These are phyloP conservation scores for Rubia occidens DNA, from an alignment of 305 asterid genomes.

Conservation along the genomic window DNA sequence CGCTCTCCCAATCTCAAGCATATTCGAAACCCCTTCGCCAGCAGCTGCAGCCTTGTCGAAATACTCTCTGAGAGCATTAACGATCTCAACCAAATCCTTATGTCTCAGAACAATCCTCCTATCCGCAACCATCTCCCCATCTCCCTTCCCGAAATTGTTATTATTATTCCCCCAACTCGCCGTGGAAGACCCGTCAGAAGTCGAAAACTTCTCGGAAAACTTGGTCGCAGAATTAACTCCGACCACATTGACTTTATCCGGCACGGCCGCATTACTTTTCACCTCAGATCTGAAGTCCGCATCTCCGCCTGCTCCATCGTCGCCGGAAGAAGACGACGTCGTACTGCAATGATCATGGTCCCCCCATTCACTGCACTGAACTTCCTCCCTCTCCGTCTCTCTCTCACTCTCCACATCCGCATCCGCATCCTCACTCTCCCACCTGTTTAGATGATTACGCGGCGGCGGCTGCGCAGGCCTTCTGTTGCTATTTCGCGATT, in stretches of 20 bases:
- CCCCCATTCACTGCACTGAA: constrained; percentile 94
- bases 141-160: constrained; percentile 22
- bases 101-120: constrained; percentile 75
- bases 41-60: constrained; percentile 84
- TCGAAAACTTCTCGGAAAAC: constrained; percentile 39
- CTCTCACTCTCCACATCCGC: constrained; percentile 23
- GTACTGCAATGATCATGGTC: constrained; percentile 79
- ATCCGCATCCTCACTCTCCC: constrained; percentile 49
- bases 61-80: constrained; percentile 66
- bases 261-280: constrained; percentile 13
- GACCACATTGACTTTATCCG: constrained; percentile 14
- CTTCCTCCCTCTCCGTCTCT: constrained; percentile 82
- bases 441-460: constrained; percentile 23
- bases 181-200: constrained; percentile 50
- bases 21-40: constrained; percentile 82
- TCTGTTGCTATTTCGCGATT: constrained; percentile 27
- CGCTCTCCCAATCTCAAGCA: constrained; percentile 85
- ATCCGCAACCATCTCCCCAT: constrained; percentile 40
- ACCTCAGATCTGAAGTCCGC: constrained; percentile 57
- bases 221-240: constrained; percentile 19
- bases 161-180: constrained; percentile 57
- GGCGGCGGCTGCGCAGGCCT: constrained; percentile 4
- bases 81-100: constrained; percentile 75
- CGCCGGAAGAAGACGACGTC: constrained; percentile 42
- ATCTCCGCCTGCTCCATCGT: constrained; percentile 41